phyloP scores from a whole-genome alignment of 441 rosid species.

The Syzygium malaccense region DNA sequence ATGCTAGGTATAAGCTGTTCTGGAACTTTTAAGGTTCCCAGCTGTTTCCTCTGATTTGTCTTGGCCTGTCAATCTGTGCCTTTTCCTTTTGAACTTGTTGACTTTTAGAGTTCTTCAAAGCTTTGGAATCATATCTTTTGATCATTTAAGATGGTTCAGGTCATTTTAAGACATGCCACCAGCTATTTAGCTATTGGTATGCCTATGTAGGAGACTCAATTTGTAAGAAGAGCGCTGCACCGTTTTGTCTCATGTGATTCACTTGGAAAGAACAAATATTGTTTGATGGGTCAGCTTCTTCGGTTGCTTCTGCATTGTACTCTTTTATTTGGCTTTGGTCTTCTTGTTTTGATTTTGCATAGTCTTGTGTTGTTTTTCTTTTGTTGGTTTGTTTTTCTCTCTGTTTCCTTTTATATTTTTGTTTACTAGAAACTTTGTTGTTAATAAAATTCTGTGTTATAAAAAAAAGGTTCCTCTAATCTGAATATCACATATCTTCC shows the following conservation, averaged over 20 bases:
- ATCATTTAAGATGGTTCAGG: neutral
- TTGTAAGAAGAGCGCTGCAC: neutral
- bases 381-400: neutral
- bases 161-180: neutral
- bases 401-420: neutral
- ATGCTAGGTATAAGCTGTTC: neutral
- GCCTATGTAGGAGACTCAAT: neutral
- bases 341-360: neutral
- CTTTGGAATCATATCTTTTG: neutral
- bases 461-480: neutral
- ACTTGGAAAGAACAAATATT: neutral
- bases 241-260: neutral
- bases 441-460: neutral
- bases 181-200: neutral
- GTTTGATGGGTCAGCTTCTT: neutral
- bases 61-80: neutral
- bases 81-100: neutral
- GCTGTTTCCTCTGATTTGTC: neutral
- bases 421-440: neutral
- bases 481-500: constrained; percentile 15
- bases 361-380: neutral
- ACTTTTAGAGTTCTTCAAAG: neutral
- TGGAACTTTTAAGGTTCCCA: neutral
- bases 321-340: neutral
- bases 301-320: neutral